Conservation (phyloP, 75 land plant genomes). For the Azolla pinnata region DNA sequence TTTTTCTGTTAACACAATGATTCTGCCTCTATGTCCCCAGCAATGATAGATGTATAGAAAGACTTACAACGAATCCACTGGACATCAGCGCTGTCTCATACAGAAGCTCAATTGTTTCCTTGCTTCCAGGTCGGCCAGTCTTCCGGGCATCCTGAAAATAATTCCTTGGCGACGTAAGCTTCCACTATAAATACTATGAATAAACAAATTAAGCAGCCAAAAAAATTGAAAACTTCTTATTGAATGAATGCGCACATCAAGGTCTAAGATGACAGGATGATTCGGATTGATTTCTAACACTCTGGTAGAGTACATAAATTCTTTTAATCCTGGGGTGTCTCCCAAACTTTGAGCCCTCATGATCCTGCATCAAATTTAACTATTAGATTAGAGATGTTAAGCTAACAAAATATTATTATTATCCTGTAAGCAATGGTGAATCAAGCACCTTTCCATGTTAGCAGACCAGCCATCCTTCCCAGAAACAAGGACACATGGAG, state of each 20-base stretch:
- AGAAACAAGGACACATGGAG: constrained; percentile 92
- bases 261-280: constrained; percentile 57
- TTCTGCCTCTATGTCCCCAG: not conserved
- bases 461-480: constrained; percentile 99
- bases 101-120: constrained; percentile 69
- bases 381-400: not conserved
- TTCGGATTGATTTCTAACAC: constrained; percentile 83
- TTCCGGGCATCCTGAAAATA: constrained; percentile 1
- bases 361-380: constrained; percentile 36
- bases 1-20: not conserved
- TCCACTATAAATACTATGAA: not conserved
- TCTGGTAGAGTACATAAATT: constrained; percentile 65
- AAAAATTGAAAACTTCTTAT: not conserved
- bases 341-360: constrained; percentile 83
- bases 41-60: not conserved
- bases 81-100: constrained; percentile 81
- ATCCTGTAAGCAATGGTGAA: not conserved
- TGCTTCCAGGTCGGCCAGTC: constrained; percentile 31
- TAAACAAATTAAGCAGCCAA: too few species aligned
- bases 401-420: not conserved
- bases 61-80: constrained; percentile 91
- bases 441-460: constrained; percentile 89
- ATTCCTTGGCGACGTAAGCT: not conserved
- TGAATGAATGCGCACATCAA: constrained; percentile 45
- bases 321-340: constrained; percentile 40